Evolutionary conservation across 2,329 filamentous ascomycete genomes (phyloP).

Genomic region (Epichloe brachyelytri): DNA sequence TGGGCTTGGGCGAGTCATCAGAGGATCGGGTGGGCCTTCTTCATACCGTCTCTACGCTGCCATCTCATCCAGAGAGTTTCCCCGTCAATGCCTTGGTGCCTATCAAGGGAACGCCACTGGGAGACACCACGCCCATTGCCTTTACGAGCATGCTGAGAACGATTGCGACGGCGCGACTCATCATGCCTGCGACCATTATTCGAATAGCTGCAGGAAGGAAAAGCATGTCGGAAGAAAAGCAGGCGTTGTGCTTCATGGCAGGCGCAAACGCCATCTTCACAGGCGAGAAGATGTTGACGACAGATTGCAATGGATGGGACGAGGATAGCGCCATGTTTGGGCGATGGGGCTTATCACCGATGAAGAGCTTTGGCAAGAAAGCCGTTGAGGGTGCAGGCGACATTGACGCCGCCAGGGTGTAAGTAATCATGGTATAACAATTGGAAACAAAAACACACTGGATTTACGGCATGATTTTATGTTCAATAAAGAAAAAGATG

Average conservation of each 20-base stretch:
- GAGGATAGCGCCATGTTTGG: constrained; percentile 77
- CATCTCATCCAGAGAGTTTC: constrained; percentile 76
- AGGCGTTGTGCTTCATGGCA: constrained; percentile 79
- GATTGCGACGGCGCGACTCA: constrained; percentile 67
- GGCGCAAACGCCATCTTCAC: constrained; percentile 93
- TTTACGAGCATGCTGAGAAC: constrained; percentile 73
- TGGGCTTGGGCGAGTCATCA: constrained; percentile 69
- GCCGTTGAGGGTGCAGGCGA: constrained; percentile 11
- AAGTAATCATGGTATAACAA: background rate
- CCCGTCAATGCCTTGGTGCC: constrained; percentile 85
- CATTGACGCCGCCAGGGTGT: constrained; percentile 1
- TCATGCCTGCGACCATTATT: constrained; percentile 79
- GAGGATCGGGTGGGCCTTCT: constrained; percentile 73
- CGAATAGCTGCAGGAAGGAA: constrained; percentile 75
- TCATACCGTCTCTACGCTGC: constrained; percentile 69
- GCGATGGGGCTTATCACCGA: constrained; percentile 68
- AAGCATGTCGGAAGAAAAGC: constrained; percentile 77
- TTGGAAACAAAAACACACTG: too few species aligned
- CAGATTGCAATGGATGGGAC: constrained; percentile 82
- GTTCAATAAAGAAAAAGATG: background rate
- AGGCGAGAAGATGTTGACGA: constrained; percentile 91
- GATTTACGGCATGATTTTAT: background rate
- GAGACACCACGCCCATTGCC: constrained; percentile 56
- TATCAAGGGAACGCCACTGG: constrained; percentile 79
- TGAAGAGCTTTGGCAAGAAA: constrained; percentile 41